Percentiles rank a stretch among this genome's conserved stretches.
Evolutionary conservation across 2,329 filamentous ascomycete genomes (phyloP).

Genomic region (Aspergillus ibericus): DNA sequence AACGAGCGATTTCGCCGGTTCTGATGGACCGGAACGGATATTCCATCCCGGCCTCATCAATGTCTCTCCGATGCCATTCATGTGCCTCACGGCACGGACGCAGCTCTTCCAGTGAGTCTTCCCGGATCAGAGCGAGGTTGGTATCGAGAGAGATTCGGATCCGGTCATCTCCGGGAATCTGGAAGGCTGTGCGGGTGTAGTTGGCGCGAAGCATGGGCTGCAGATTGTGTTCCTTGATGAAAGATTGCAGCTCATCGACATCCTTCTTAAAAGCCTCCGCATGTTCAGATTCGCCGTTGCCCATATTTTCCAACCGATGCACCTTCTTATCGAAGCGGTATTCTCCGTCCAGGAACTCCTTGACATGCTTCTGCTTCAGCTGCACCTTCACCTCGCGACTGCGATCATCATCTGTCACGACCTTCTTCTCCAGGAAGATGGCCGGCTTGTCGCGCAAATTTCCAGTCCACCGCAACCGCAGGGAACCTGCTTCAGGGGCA

Average conservation of each 20-base stretch:
- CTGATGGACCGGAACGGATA: conserved; percentile 87
- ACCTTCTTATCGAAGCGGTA: conserved; percentile 92
- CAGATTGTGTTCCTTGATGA: conserved; percentile 74
- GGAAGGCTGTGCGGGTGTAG: conserved; percentile 92
- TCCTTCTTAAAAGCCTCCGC: conserved; percentile 69
- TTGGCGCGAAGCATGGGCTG: conserved; percentile 87
- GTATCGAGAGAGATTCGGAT: conserved; percentile 93
- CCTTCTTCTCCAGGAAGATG: conserved; percentile 87
- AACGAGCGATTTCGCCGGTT: conserved; percentile 85
- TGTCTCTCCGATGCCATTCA: conserved; percentile 88
- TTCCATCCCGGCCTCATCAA: conserved; percentile 77
- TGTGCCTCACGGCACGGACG: conserved; percentile 86
- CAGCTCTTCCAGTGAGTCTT: conserved; percentile 71
- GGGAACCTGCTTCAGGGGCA: conserved; percentile 71
- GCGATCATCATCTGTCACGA: conserved; percentile 70
- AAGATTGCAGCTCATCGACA: conserved; percentile 74
- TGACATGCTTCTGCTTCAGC: conserved; percentile 93
- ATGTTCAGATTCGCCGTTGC: conserved; percentile 65
- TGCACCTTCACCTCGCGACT: conserved; percentile 78
- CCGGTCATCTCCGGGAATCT: conserved; percentile 88
- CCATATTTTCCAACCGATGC: conserved; percentile 76
- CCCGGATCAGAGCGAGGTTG: conserved; percentile 80
- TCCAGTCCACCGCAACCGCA: conserved; percentile 90
- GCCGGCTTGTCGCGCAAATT: conserved; percentile 76
- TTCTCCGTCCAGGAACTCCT: conserved; percentile 79